Evolutionary conservation across 2,329 filamentous ascomycete species (phyloP), one percentile per base, ranked within the genome.

Genomic region (Cyclaneusma minus): DNA sequence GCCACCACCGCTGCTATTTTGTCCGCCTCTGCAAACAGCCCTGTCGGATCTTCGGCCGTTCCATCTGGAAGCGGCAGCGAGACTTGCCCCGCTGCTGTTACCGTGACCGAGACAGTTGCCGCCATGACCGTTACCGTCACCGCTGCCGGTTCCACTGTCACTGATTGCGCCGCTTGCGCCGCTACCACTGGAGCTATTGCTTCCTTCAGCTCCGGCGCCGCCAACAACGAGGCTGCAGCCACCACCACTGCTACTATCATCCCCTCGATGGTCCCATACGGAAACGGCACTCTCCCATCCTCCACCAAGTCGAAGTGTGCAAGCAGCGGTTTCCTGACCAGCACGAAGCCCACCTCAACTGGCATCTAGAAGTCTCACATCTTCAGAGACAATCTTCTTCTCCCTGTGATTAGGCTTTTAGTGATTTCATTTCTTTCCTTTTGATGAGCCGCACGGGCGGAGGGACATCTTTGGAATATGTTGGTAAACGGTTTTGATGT

Each of bases 191-290:
- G n/a, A n/a, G n/a, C n/a, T n/a, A n/a, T n/a, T n/a, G n/a, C n/a
- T n/a, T n/a, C n/a, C n/a, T n/a, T n/a, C n/a, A n/a, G 29, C 4
- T 24, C 27, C 11, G 24, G 24, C n/a, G 26, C 21, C 13, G 31
- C 26, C 15, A 26, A 18, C 13, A 24, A 13, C 21, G 37, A 36
- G 22, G 36, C 29, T 6, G 35, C 42, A 15, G 42, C 40, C 10
- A 48, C 44, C 9, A 41, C 42, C 12, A 45, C 42, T 21, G 38
- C 42, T 11, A 37, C 35, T 8, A 14, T 29, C 24, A 35, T 41
- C 24, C 15, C 32, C 13, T 29, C 31, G 9, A 44, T 39, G 12
- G 35, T 32, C 6, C 33, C 40, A 31, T 41, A 40, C 25, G 35
- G 34, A 15, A 47, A 45, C 24, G 37, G 36, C 7, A 40, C 37